Evolutionary conservation across 805 yeast species (phyloP).

Genomic region (Priceomyces medius): DNA sequence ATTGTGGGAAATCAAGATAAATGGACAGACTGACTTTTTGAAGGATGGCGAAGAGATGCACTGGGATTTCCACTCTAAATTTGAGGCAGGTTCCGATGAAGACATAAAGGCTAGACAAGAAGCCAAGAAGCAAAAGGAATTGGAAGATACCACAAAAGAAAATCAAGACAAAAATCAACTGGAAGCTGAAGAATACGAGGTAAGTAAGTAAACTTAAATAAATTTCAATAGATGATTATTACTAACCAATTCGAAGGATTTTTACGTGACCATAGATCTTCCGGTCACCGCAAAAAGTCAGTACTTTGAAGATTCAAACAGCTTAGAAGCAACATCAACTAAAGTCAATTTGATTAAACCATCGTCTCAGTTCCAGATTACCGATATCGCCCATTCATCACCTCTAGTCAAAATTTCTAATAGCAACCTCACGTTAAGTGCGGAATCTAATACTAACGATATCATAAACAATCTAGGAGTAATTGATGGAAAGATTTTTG

Average conservation of each 20-base stretch:
- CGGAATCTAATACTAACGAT: conserved; percentile 9
- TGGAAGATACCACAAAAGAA: conserved; percentile 4
- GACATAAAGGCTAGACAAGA: conserved; percentile 61
- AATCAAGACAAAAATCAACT: neutral
- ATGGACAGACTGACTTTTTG: conserved; percentile 74
- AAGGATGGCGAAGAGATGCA: conserved; percentile 86
- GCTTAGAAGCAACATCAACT: conserved; percentile 7
- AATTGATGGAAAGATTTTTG: conserved; percentile 52
- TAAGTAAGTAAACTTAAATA: conserved; percentile 17
- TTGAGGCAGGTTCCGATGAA: conserved; percentile 88
- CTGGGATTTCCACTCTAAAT: conserved; percentile 76
- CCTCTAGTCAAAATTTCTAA: conserved; percentile 40
- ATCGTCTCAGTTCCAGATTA: conserved; percentile 40
- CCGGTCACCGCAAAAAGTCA: conserved; percentile 21
- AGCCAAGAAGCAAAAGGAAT: conserved; percentile 10
- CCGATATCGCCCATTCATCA: conserved; percentile 28
- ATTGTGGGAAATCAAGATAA: conserved; percentile 62
- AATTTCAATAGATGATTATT: conserved; percentile 8
- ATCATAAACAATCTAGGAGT: conserved; percentile 29
- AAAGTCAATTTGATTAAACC: conserved; percentile 34
- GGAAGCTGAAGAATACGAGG: conserved; percentile 21
- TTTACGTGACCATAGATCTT: conserved; percentile 33
- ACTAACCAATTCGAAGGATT: conserved; percentile 30
- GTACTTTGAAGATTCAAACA: conserved; percentile 8
- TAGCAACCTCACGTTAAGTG: conserved; percentile 18